These are phyloP conservation scores for Brasenia schreberi DNA, from an alignment of 164 flowering plant species.

Conservation along the genomic window DNA sequence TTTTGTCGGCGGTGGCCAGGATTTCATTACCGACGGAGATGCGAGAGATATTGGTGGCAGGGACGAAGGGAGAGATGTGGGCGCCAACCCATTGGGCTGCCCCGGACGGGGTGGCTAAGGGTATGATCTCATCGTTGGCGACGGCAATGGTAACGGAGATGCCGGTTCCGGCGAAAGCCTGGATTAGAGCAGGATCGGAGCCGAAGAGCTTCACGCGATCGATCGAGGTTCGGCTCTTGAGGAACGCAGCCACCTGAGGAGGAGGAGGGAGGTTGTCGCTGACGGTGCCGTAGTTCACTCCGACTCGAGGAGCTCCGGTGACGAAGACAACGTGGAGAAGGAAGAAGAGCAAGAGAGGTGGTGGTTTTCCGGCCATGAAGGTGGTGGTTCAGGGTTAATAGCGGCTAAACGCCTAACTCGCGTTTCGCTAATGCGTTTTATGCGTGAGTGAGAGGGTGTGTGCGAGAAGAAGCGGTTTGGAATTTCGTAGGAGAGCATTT, in stretches of 20 bases:
- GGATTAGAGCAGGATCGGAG: slow-evolving; percentile 55
- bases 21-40: slow-evolving; percentile 75
- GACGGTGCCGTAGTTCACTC: slow-evolving; percentile 86
- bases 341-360: not conserved
- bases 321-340: not conserved
- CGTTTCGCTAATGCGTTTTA: no score
- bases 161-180: slow-evolving; percentile 58
- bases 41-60: slow-evolving; percentile 38
- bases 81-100: slow-evolving; percentile 47
- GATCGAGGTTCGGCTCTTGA: slow-evolving; percentile 43
- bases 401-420: no score
- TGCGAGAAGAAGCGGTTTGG: no score
- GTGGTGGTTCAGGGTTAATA: not conserved
- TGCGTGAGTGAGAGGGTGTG: no score
- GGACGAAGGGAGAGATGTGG: slow-evolving; percentile 52
- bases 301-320: slow-evolving; percentile 18
- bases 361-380: not conserved
- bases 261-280: slow-evolving; percentile 86
- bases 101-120: slow-evolving; percentile 17
- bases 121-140: slow-evolving; percentile 56
- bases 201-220: slow-evolving; percentile 70
- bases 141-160: slow-evolving; percentile 52
- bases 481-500: no score
- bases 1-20: slow-evolving; percentile 25
- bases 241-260: slow-evolving; percentile 56